These are phyloP conservation scores for Cyberlindnera petersonii DNA, from an alignment of 805 yeast genomes.

Conservation along the genomic window DNA sequence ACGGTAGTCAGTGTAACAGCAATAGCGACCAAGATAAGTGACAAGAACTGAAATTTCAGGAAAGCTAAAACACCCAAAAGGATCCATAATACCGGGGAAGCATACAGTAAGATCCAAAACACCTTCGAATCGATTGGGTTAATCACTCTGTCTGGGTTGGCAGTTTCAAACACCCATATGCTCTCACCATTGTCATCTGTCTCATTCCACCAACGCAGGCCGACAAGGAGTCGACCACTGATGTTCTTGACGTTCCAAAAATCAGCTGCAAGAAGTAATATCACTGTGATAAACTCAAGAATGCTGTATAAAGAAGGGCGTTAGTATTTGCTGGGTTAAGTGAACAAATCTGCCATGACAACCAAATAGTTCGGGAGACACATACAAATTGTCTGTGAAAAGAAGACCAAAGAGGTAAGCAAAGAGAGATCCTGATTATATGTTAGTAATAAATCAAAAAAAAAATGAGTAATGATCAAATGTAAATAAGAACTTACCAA, in stretches of 20 bases:
- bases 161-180: slow-evolving; percentile 82
- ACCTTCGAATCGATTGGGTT: slow-evolving; percentile 90
- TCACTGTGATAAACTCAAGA: slow-evolving; percentile 72
- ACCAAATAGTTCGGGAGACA: slow-evolving; percentile 4
- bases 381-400: slow-evolving; percentile 54
- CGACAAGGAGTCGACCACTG: slow-evolving; percentile 85
- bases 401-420: slow-evolving; percentile 69
- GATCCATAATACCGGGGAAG: slow-evolving; percentile 73
- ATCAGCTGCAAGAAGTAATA: slow-evolving; percentile 78
- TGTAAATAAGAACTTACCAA: too few species aligned
- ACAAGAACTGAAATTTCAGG: slow-evolving; percentile 68
- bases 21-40: slow-evolving; percentile 58
- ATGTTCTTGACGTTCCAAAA: slow-evolving; percentile 93
- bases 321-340: neutral
- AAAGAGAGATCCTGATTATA: slow-evolving; percentile 46
- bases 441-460: neutral
- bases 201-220: slow-evolving; percentile 97
- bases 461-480: neutral
- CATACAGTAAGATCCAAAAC: slow-evolving; percentile 79
- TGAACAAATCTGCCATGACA: too few species aligned
- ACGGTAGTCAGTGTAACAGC: slow-evolving; percentile 72
- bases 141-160: slow-evolving; percentile 65
- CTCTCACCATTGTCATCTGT: slow-evolving; percentile 47
- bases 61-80: slow-evolving; percentile 73
- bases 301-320: slow-evolving; percentile 36